These are phyloP conservation scores for Fusarium tanahbumbuense DNA, from an alignment of 2,329 filamentous ascomycete genomes.

Conservation along the genomic window DNA sequence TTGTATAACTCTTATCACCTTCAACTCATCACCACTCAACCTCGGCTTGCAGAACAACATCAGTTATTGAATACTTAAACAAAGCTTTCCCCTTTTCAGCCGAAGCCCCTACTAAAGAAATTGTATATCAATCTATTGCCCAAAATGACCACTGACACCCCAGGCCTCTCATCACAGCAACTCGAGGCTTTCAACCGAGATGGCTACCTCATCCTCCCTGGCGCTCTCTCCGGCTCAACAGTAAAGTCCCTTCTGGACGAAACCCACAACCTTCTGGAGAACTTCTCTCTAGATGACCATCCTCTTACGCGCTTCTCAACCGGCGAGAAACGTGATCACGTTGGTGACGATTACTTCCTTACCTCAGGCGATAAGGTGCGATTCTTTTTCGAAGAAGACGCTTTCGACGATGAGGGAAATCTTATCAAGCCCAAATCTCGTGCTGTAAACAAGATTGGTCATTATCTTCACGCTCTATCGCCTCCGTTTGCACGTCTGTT, in stretches of 20 bases:
- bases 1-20: constrained; percentile 25
- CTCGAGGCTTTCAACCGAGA: constrained; percentile 79
- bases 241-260: constrained; percentile 77
- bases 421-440: constrained; percentile 82
- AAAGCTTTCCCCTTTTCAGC: neutral
- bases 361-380: constrained; percentile 89
- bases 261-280: constrained; percentile 77
- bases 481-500: constrained; percentile 72
- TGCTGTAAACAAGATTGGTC: constrained; percentile 91
- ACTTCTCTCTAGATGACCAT: constrained; percentile 83
- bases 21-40: constrained; percentile 24
- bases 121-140: neutral
- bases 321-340: constrained; percentile 78
- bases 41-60: constrained; percentile 3
- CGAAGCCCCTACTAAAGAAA: fast-evolving
- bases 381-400: constrained; percentile 98
- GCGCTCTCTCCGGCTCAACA: constrained; percentile 75
- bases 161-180: constrained; percentile 77
- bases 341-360: constrained; percentile 96
- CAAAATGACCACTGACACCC: constrained; percentile 34
- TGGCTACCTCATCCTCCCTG: constrained; percentile 89
- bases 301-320: constrained; percentile 96
- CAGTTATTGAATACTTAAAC: neutral
- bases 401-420: constrained; percentile 73
- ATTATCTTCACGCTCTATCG: constrained; percentile 78